A percentile compares a stretch with the other conserved stretches of the same genome.
phyloP scores from a whole-genome alignment of 495 filamentous ascomycete genomes.

The Pyrenula massariospora region DNA sequence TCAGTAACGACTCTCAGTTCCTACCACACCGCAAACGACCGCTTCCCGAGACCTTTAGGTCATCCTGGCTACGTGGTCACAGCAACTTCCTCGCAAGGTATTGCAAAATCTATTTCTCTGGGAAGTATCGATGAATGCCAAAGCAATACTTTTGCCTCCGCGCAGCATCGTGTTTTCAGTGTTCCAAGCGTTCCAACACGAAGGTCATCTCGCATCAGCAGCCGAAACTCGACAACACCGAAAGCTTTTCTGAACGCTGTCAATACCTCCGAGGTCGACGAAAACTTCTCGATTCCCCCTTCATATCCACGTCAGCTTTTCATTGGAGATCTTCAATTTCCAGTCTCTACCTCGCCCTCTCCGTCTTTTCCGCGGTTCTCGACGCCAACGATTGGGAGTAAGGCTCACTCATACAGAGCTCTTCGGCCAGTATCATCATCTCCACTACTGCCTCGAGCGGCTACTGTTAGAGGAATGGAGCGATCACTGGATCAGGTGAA shows the following conservation, averaged over 20 bases:
- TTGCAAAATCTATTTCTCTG: neutral
- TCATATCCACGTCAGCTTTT: neutral
- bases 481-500: neutral
- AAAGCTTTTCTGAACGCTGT: neutral
- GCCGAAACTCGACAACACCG: neutral
- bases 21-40: neutral
- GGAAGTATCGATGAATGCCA: neutral
- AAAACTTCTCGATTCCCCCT: neutral
- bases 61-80: neutral
- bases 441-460: neutral
- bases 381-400: neutral
- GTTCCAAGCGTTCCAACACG: neutral
- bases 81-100: neutral
- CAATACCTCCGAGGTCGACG: neutral
- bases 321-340: neutral
- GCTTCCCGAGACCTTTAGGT: neutral
- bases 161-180: slow-evolving; percentile 1
- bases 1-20: neutral
- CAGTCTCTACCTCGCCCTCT: neutral
- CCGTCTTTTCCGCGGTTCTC: neutral
- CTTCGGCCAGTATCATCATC: neutral
- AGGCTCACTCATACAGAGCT: neutral
- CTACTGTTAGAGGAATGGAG: neutral
- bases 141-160: neutral
- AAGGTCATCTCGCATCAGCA: neutral